A percentile compares a stretch with the other conserved stretches of the same genome.
Evolutionary conservation across 306 rosid species (phyloP).

Genomic region (Lupinus albus): DNA sequence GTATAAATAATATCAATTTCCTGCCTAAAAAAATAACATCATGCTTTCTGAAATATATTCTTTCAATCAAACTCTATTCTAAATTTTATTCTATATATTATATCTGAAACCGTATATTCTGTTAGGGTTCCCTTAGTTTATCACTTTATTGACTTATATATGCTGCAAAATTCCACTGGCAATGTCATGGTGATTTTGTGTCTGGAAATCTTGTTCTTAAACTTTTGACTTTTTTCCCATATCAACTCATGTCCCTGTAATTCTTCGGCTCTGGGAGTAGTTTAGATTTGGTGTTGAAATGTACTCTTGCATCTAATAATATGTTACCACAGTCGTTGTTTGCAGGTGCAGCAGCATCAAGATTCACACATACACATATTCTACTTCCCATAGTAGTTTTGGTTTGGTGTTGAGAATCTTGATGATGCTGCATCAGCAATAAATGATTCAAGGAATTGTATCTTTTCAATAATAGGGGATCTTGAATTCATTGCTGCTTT

Average conservation of each 20-base stretch:
- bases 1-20: too few relatives aligned
- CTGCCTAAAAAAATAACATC: too few relatives aligned
- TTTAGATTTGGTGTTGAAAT: too few relatives aligned
- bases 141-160: too few relatives aligned
- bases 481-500: conserved; percentile 23
- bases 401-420: conserved; percentile 75
- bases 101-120: neutral
- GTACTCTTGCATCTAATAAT: neutral
- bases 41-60: too few relatives aligned
- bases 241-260: too few relatives aligned
- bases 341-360: conserved; percentile 95
- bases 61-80: too few relatives aligned
- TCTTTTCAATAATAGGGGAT: neutral
- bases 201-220: neutral
- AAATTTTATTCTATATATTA: neutral
- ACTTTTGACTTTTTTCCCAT: too few relatives aligned
- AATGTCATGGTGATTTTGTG: too few relatives aligned
- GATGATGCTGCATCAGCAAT: conserved; percentile 99
- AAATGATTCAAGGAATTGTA: conserved; percentile 47
- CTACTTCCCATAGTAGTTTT: neutral
- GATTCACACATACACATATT: conserved; percentile 67
- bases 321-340: conserved; percentile 50
- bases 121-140: neutral
- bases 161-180: neutral
- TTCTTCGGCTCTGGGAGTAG: too few relatives aligned